These are phyloP conservation scores for Escallonia herrerae DNA, from an alignment of 129 eudicot genomes.

Conservation along the genomic window DNA sequence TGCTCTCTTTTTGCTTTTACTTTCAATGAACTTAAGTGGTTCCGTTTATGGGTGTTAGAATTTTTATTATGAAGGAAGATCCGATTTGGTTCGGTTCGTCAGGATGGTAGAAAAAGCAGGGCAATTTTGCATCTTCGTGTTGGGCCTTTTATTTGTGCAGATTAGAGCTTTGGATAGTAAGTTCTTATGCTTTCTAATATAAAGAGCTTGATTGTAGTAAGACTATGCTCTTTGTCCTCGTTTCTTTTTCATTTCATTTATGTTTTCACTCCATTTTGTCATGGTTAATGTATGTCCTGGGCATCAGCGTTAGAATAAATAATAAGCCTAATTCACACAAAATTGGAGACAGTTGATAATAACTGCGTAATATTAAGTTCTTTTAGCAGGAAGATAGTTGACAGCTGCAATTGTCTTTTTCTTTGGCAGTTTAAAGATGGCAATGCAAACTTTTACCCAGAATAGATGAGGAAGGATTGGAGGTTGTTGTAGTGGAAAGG, in stretches of 20 bases:
- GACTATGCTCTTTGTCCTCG: not conserved
- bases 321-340: constrained; percentile 40
- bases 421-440: constrained; percentile 53
- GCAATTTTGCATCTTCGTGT: constrained; percentile 68
- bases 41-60: constrained; percentile 33
- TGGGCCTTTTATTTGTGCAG: constrained; percentile 97
- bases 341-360: not conserved
- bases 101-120: constrained; percentile 78
- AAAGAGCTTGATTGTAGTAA: not conserved
- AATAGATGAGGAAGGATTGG: constrained; percentile 76
- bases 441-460: constrained; percentile 77
- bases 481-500: constrained; percentile 72
- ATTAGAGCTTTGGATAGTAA: constrained; percentile 90
- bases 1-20: not conserved
- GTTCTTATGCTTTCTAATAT: not conserved
- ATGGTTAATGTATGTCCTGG: constrained; percentile 92
- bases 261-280: constrained; percentile 6
- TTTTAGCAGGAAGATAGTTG: too few species aligned
- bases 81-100: constrained; percentile 69
- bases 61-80: constrained; percentile 81
- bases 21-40: constrained; percentile 5
- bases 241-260: not conserved
- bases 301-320: constrained; percentile 86
- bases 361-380: too few species aligned
- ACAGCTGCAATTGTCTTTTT: too few species aligned